Conservation (phyloP, 1,284 basidiomycete species). For the Leccinum variabile region DNA sequence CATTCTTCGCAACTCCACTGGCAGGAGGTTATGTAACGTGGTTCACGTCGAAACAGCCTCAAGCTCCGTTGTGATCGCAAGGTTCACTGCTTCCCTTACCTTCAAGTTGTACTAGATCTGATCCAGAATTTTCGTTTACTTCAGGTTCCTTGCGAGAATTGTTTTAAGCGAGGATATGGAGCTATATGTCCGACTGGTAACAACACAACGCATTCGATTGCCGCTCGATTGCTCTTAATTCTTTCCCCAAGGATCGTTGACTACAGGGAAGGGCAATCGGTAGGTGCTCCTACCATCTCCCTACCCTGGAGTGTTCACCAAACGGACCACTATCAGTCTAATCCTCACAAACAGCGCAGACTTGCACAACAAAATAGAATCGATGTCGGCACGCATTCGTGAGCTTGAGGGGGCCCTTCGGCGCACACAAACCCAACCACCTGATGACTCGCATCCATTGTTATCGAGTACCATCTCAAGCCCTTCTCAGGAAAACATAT, state of each 20-base stretch:
- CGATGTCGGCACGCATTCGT: slow-evolving; percentile 51
- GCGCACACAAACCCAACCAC: slow-evolving; percentile 46
- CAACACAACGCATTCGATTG: slow-evolving; percentile 10
- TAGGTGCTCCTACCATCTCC: slow-evolving; percentile 12
- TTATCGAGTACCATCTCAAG: slow-evolving; percentile 31
- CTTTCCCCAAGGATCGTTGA: slow-evolving; percentile 45
- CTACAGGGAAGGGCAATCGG: slow-evolving; percentile 57
- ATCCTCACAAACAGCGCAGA: slow-evolving; percentile 66
- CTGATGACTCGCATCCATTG: slow-evolving; percentile 48
- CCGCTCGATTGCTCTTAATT: slow-evolving; percentile 8
- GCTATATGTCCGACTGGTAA: slow-evolving; percentile 69
- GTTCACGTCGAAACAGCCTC: slow-evolving; percentile 41
- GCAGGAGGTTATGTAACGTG: too few species aligned
- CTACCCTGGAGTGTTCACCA: background rate
- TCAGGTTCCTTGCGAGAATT: slow-evolving; percentile 71
- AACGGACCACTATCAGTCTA: slow-evolving; percentile 38
- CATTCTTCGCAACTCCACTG: background rate
- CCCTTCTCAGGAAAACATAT: slow-evolving; percentile 21
- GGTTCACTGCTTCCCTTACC: slow-evolving; percentile 36
- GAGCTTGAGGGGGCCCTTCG: slow-evolving; percentile 59
- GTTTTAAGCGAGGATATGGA: slow-evolving; percentile 65
- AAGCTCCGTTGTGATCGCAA: slow-evolving; percentile 74
- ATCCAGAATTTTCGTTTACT: background rate
- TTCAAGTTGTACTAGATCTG: background rate
- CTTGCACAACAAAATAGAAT: slow-evolving; percentile 61